Evolutionary conservation across 345 rosid genomes (phyloP), one percentile per base, ranked within the genome.

Genomic region (Punica granatum): DNA sequence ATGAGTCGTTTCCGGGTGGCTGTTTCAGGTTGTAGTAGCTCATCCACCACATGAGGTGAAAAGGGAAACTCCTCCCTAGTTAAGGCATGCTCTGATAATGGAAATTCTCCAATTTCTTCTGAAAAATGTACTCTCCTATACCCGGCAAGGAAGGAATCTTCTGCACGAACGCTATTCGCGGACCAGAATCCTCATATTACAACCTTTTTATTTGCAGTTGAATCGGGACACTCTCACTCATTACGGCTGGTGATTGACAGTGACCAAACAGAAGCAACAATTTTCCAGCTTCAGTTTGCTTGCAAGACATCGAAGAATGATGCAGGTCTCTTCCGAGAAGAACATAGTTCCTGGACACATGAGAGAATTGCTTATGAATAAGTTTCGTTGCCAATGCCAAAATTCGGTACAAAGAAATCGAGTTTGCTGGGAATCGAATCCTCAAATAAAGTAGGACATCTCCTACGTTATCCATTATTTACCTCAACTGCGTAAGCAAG

Each of bases 401-500:
- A 2, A 10, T 75, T 5, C 39, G 4, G 35, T 34, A 21, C 48
- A 8, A 30, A 31, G 19, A 49, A 26, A 53, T 59, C 28, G 44
- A 64, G 23, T 23, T 58, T 19, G 53, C 9, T 51, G 39, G 0
- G 14, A 43, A 25, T 14, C 4, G 36, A 14, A 25, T 34, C 41
- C 41, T n/a, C n/a, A n/a, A 11, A 37, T 37, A 37, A 37, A 37
- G 11, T 37, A 11, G 11, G n/a, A n/a, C n/a, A n/a, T n/a, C n/a
- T n/a, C n/a, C n/a, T n/a, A 4, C 11, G 41, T 37, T 37, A 11
- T 37, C 41, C 41, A 37, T 37, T 14, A 14, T 21, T 63, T 72
- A 88, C 97, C 93, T 85, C 96, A 4, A 89, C 70, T 23, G 87
- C 90, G 61, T 82, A 73, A 70, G 96, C 93, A 67, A 91, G 78